Conservation (phyloP, 2,329 filamentous ascomycete species). For the Penicillium psychrosexuale region DNA sequence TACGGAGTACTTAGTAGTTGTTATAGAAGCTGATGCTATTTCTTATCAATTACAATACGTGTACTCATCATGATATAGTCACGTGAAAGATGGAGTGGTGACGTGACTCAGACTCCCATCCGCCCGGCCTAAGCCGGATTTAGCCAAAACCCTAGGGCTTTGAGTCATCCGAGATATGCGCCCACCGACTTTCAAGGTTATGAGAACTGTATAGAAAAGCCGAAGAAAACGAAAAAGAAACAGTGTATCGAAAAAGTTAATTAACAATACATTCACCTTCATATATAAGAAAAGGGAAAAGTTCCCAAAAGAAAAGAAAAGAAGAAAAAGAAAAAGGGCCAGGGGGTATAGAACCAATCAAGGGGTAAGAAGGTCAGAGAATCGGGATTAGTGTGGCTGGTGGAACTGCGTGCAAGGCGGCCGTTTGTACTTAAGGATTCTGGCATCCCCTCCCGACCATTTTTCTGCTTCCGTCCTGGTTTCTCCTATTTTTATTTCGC, state of each 20-base stretch:
- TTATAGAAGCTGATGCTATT: background rate
- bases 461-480: conserved; percentile 24
- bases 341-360: conserved; percentile 18
- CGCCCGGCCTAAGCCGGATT: conserved; percentile 17
- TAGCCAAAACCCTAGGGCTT: conserved; percentile 22
- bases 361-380: conserved; percentile 9
- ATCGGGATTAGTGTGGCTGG: conserved; percentile 17
- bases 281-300: background rate
- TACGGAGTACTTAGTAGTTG: no score
- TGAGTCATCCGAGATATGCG: conserved; percentile 4
- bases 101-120: conserved; percentile 17
- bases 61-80: conserved; percentile 1
- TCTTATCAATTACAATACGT: background rate
- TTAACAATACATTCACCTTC: background rate
- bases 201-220: background rate
- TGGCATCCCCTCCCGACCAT: conserved; percentile 23
- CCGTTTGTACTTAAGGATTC: conserved; percentile 29
- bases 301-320: background rate
- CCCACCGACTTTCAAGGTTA: background rate
- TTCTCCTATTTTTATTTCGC: conserved; percentile 17
- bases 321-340: conserved; percentile 7
- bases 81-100: conserved; percentile 17
- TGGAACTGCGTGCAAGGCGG: conserved; percentile 21
- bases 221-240: background rate
- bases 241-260: background rate